Conservation (phyloP, 225 moss, liverwort and hornwort species). For the Sphagnum tenellum region DNA sequence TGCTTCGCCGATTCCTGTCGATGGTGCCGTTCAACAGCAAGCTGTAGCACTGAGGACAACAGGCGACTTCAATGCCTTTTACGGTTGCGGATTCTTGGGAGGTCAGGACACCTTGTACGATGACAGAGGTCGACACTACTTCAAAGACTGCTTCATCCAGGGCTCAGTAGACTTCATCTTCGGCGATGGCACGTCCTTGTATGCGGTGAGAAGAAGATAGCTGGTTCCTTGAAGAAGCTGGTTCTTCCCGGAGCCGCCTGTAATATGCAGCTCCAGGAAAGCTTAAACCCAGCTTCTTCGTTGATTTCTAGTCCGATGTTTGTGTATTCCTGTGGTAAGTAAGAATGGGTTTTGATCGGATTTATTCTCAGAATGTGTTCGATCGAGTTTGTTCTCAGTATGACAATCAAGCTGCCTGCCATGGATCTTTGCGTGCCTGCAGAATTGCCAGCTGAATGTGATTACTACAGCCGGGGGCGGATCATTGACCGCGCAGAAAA, state of each 20-base stretch:
- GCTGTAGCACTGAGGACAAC: constrained; percentile 29
- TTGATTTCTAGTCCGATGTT: neutral
- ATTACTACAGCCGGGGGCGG: constrained; percentile 15
- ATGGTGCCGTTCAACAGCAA: constrained; percentile 25
- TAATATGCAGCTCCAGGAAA: too few relatives aligned
- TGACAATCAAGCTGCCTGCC: too few relatives aligned
- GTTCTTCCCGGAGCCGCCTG: too few relatives aligned
- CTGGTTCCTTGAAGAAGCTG: too few relatives aligned
- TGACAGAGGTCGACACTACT: constrained; percentile 32
- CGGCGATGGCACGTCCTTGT: constrained; percentile 30
- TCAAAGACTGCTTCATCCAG: constrained; percentile 16
- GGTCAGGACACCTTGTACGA: constrained; percentile 40
- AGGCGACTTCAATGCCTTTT: constrained; percentile 31
- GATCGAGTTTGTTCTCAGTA: too few relatives aligned
- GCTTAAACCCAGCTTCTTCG: too few relatives aligned
- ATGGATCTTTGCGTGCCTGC: neutral
- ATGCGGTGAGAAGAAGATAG: constrained; percentile 12
- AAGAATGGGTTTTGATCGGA: too few relatives aligned
- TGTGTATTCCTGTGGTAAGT: too few relatives aligned
- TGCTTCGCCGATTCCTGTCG: constrained; percentile 18
- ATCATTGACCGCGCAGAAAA: constrained; percentile 36
- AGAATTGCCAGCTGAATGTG: constrained; percentile 29
- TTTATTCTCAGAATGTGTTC: too few relatives aligned
- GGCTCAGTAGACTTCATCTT: constrained; percentile 42
- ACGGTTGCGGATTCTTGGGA: constrained; percentile 30